Percentiles rank a stretch among this genome's conserved stretches.
Conservation (phyloP, 352 stramenopile genomes). For the Phytophthora gonapodyides region DNA sequence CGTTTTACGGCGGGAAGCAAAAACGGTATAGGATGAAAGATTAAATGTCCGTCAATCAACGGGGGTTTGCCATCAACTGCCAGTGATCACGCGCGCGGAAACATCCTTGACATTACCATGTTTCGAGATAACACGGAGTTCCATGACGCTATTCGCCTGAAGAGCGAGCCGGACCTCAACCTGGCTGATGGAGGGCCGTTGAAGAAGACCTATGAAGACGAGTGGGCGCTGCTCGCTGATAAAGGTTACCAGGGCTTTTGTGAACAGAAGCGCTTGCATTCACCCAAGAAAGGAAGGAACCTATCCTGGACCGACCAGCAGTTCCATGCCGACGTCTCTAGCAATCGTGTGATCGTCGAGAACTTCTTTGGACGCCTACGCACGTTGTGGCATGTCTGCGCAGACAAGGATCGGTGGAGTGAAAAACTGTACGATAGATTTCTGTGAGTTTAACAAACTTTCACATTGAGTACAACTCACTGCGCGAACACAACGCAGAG, state of each 20-base stretch:
- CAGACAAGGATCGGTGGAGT: too few relatives aligned
- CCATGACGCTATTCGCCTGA: neutral
- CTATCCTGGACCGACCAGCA: too few relatives aligned
- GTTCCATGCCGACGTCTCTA: too few relatives aligned
- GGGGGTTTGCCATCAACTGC: constrained; percentile 4
- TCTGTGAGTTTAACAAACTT: too few relatives aligned
- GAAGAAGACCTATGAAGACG: neutral
- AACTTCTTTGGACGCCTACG: too few relatives aligned
- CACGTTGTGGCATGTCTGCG: too few relatives aligned
- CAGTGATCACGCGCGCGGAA: constrained; percentile 1
- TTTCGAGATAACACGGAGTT: constrained; percentile 7
- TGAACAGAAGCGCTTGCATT: neutral
- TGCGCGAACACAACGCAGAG: too few relatives aligned
- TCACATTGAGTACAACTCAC: too few relatives aligned
- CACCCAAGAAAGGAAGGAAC: too few relatives aligned
- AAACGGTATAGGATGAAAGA: constrained; percentile 10
- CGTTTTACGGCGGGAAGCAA: constrained; percentile 12
- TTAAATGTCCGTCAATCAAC: neutral
- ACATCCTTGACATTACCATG: constrained; percentile 2
- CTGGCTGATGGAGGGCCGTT: neutral
- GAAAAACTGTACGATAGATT: too few relatives aligned
- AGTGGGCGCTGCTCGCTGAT: constrained; percentile 4
- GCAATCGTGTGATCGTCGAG: too few relatives aligned
- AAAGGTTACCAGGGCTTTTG: constrained; percentile 1
- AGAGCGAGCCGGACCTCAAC: neutral